Base-by-base conservation (phyloP, 768 basidiomycete genomes). In the Lentinula lateritia region DNA sequence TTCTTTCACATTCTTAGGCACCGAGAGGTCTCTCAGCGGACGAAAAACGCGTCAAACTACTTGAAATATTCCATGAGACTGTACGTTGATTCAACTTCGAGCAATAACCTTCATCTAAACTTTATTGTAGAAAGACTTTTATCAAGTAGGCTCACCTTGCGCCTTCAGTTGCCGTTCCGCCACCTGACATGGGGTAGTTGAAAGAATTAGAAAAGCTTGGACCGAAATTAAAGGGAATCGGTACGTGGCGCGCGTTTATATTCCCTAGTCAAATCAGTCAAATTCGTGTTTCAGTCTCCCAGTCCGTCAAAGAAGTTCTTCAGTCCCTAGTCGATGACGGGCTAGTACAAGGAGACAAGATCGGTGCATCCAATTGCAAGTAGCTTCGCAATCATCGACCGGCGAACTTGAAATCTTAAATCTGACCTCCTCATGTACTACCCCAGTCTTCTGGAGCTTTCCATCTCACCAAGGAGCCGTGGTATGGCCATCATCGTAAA, bases 51-150 rank as follows among this genome's bases (percentile, higher is more conserved):
- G 80, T 87, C 62, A 93, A 90, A 71, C 73, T 98, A 59, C 74
- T 96, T 18, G 95, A 95, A 74, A 92, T 98, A 65, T 96, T 98
- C 68, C 93, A 95, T 67, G 95, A 98, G 73, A 88, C 89, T 15
- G 93, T 93, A 68, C 52, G 13, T 20, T 50, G 8, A 48, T 23
- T 15, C 4, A 4, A 52, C 1, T 12, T 32, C 8, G 1, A 13
- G 28, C 6, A 13, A 28, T 28, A 3, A 28, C 2, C 53, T 34
- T n/a, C 42, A 34, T 50, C 18, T 42, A 13, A 53, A n/a, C 34
- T 15, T 28, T 39, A 42, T 41, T 45, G 20, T 65, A 94, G 92
- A 90, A 87, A 72, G 92, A 93, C 69, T 95, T 94, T 68, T 95
- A 81, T 69, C 88, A 89, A 74, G 88, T 81, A 28, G 12, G 55